phyloP scores from a whole-genome alignment of 768 basidiomycete species.

The Rossbeevera mucosa region DNA sequence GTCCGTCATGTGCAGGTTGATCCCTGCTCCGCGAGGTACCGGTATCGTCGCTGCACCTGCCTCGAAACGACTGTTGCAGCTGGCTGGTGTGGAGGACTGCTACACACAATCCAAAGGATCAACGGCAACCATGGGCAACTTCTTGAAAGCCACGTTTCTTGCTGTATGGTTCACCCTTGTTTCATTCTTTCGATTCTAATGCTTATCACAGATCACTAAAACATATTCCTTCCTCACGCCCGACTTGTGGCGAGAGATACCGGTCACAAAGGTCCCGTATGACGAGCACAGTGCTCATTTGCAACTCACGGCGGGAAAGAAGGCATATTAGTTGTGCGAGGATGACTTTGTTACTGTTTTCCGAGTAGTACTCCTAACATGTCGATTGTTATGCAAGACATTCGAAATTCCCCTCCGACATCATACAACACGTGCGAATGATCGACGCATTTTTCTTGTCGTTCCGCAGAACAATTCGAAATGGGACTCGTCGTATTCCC shows the following conservation, averaged over 20 bases:
- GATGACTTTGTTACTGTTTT: neutral
- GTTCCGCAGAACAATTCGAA: too few species aligned
- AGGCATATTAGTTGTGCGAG: conserved; percentile 45
- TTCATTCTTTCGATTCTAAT: neutral
- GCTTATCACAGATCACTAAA: conserved; percentile 74
- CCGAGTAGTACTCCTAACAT: neutral
- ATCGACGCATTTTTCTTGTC: too few species aligned
- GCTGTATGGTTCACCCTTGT: conserved; percentile 51
- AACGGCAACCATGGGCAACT: conserved; percentile 98
- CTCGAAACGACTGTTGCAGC: conserved; percentile 91
- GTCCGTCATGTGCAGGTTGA: conserved; percentile 98
- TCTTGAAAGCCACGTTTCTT: conserved; percentile 95
- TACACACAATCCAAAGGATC: conserved; percentile 99
- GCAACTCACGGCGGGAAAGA: conserved; percentile 77
- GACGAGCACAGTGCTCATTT: conserved; percentile 95
- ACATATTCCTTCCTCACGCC: conserved; percentile 98
- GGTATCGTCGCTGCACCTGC: conserved; percentile 99
- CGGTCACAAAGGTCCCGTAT: conserved; percentile 83
- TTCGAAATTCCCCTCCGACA: neutral
- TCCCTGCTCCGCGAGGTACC: conserved; percentile 97
- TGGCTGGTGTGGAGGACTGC: conserved; percentile 95
- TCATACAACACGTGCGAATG: neutral
- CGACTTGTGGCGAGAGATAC: conserved; percentile 95
- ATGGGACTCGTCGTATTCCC: neutral
- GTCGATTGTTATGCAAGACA: neutral